Evolutionary conservation across 768 basidiomycete species (phyloP).

Genomic region (Podaxis sp.): DNA sequence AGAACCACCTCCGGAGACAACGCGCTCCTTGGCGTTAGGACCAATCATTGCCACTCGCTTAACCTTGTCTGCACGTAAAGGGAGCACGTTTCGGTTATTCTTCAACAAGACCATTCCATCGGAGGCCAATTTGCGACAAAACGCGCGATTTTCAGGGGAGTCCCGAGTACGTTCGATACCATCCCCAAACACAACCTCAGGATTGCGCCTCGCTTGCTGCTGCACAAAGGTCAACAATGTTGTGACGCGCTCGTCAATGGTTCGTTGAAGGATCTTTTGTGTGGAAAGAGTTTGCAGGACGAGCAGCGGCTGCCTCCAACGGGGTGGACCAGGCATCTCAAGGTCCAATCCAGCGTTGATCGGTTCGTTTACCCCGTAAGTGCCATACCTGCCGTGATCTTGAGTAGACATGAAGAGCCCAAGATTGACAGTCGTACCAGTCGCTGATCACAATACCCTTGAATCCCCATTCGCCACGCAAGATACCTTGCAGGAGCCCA

Average conservation of each 20-base stretch:
- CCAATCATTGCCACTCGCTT: constrained; percentile 65
- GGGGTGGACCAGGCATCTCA: constrained; percentile 75
- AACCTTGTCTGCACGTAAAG: constrained; percentile 37
- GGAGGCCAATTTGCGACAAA: constrained; percentile 57
- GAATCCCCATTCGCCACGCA: constrained; percentile 77
- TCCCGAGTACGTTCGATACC: constrained; percentile 57
- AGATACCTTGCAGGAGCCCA: constrained; percentile 56
- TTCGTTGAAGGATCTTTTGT: constrained; percentile 47
- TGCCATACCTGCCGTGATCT: constrained; percentile 55
- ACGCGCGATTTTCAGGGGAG: constrained; percentile 47
- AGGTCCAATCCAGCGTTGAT: constrained; percentile 77
- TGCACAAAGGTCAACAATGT: constrained; percentile 59
- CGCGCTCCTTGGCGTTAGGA: constrained; percentile 62
- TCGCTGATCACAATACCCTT: constrained; percentile 74
- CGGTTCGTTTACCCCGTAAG: constrained; percentile 64
- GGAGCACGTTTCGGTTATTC: constrained; percentile 57
- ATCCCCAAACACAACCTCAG: constrained; percentile 63
- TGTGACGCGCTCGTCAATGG: constrained; percentile 50
- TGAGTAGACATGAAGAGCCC: neutral
- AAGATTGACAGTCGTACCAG: constrained; percentile 46
- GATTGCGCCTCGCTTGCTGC: constrained; percentile 52
- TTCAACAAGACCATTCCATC: constrained; percentile 68
- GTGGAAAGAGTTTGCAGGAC: constrained; percentile 36
- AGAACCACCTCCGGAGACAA: constrained; percentile 78
- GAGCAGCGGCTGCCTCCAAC: constrained; percentile 57